A percentile compares a stretch with the other conserved stretches of the same genome.
phyloP scores from a whole-genome alignment of 495 filamentous ascomycete species.

The Aspergillus sparsus region DNA sequence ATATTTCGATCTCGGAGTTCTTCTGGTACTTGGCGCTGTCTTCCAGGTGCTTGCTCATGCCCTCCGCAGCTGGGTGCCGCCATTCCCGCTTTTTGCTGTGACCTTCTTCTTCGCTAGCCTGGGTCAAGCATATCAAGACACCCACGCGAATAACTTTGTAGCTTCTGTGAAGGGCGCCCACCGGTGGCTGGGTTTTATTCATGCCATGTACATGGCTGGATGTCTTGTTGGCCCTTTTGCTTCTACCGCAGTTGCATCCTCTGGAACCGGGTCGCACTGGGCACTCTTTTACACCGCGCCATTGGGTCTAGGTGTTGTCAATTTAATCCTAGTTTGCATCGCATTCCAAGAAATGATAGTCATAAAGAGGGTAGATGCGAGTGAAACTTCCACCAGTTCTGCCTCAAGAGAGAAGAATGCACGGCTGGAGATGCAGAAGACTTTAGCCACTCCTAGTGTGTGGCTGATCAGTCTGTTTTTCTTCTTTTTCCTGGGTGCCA shows the following conservation, averaged over 20 bases:
- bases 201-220: conserved; percentile 41
- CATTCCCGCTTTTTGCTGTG: conserved; percentile 32
- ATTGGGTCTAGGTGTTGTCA: conserved; percentile 29
- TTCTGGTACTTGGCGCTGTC: conserved; percentile 28
- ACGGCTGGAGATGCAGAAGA: conserved; percentile 28
- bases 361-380: background rate
- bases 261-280: conserved; percentile 25
- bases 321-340: conserved; percentile 23
- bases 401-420: conserved; percentile 14
- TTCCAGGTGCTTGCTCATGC: conserved; percentile 34
- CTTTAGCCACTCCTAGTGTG: conserved; percentile 26
- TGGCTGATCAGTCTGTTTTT: conserved; percentile 38
- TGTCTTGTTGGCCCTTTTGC: conserved; percentile 36
- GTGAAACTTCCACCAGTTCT: background rate
- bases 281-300: conserved; percentile 33
- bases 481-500: conserved; percentile 36
- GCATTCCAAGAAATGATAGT: conserved; percentile 29
- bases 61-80: conserved; percentile 31
- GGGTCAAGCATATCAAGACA: conserved; percentile 39
- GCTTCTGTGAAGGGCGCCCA: conserved; percentile 29
- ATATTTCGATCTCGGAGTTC: conserved; percentile 31
- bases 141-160: conserved; percentile 38
- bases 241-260: conserved; percentile 32
- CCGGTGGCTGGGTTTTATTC: conserved; percentile 38
- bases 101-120: conserved; percentile 37